Percentiles rank a stretch among this genome's conserved stretches.
These are phyloP conservation scores for Cadophora gregata DNA, from an alignment of 2,329 filamentous ascomycete species.

Conservation along the genomic window DNA sequence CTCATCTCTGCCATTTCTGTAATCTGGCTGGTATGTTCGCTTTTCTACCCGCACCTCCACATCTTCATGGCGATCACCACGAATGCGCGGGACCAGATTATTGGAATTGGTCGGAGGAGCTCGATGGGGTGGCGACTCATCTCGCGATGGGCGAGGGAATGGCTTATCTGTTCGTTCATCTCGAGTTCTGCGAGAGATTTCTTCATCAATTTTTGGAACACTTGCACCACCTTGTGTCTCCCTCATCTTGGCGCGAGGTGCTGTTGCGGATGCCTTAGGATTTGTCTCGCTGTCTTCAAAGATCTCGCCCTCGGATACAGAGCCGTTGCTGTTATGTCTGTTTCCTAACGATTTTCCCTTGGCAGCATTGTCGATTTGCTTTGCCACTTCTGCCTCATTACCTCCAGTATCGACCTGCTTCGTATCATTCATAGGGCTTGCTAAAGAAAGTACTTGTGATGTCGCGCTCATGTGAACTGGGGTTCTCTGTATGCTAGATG, in stretches of 20 bases:
- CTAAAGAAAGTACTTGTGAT: slow-evolving; percentile 35
- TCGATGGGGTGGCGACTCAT: slow-evolving; percentile 34
- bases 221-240: slow-evolving; percentile 28
- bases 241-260: slow-evolving; percentile 32
- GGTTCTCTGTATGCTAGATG: slow-evolving; percentile 22
- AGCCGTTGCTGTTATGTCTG: slow-evolving; percentile 34
- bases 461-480: slow-evolving; percentile 22
- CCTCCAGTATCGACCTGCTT: slow-evolving; percentile 21
- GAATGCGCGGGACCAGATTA: slow-evolving; percentile 26
- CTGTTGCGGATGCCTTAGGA: slow-evolving; percentile 25
- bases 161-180: slow-evolving; percentile 26
- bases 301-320: slow-evolving; percentile 45
- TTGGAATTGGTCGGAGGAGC: slow-evolving; percentile 28
- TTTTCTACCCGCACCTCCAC: slow-evolving; percentile 31
- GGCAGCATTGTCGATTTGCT: slow-evolving; percentile 19
- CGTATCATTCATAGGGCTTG: slow-evolving; percentile 33
- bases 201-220: slow-evolving; percentile 29
- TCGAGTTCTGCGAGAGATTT: slow-evolving; percentile 24
- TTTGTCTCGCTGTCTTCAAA: slow-evolving; percentile 37
- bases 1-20: slow-evolving; percentile 35
- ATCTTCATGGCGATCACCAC: slow-evolving; percentile 37
- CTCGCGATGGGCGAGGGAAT: slow-evolving; percentile 15
- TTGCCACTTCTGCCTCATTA: slow-evolving; percentile 27
- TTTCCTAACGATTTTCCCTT: slow-evolving; percentile 25
- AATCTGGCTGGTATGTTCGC: slow-evolving; percentile 22